A percentile compares a stretch with the other conserved stretches of the same genome.
Conservation (phyloP, 495 filamentous ascomycete genomes). For the Penicillium malachiteum region DNA sequence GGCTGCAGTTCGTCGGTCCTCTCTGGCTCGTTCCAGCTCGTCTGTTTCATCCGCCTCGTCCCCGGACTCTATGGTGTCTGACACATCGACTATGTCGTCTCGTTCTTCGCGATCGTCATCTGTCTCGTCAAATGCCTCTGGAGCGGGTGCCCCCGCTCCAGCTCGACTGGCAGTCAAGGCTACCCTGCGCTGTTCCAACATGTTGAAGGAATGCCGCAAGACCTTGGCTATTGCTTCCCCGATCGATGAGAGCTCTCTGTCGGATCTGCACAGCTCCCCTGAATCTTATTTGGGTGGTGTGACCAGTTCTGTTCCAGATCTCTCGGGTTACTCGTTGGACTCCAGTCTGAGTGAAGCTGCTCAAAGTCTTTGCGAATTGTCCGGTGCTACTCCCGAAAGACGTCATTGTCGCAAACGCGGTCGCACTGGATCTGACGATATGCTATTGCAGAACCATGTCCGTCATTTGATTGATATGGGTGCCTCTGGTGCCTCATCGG, state of each 20-base stretch:
- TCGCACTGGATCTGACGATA: slow-evolving; percentile 66
- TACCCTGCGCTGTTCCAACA: slow-evolving; percentile 75
- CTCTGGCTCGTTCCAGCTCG: slow-evolving; percentile 73
- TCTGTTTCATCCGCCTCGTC: slow-evolving; percentile 76
- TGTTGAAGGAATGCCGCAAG: slow-evolving; percentile 42
- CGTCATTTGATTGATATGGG: slow-evolving; percentile 52
- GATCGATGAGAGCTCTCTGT: slow-evolving; percentile 51
- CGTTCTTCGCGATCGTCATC: slow-evolving; percentile 72
- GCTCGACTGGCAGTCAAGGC: slow-evolving; percentile 76
- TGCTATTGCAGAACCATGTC: slow-evolving; percentile 69
- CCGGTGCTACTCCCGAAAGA: slow-evolving; percentile 38
- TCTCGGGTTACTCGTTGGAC: slow-evolving; percentile 52
- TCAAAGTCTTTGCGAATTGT: slow-evolving; percentile 64
- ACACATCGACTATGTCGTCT: slow-evolving; percentile 61
- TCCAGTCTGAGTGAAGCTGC: slow-evolving; percentile 55
- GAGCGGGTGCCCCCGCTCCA: slow-evolving; percentile 60
- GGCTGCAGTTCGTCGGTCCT: slow-evolving; percentile 63
- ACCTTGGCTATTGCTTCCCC: slow-evolving; percentile 41
- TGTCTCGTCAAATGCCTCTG: slow-evolving; percentile 68
- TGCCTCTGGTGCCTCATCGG: slow-evolving; percentile 27
- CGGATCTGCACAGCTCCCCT: slow-evolving; percentile 55
- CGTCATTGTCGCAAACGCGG: slow-evolving; percentile 62
- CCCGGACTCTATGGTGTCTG: slow-evolving; percentile 88
- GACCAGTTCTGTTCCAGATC: slow-evolving; percentile 47
- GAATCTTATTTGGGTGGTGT: slow-evolving; percentile 54